Evolutionary conservation across 257 asterid species (phyloP).

Genomic region (Nemophila menziesii): DNA sequence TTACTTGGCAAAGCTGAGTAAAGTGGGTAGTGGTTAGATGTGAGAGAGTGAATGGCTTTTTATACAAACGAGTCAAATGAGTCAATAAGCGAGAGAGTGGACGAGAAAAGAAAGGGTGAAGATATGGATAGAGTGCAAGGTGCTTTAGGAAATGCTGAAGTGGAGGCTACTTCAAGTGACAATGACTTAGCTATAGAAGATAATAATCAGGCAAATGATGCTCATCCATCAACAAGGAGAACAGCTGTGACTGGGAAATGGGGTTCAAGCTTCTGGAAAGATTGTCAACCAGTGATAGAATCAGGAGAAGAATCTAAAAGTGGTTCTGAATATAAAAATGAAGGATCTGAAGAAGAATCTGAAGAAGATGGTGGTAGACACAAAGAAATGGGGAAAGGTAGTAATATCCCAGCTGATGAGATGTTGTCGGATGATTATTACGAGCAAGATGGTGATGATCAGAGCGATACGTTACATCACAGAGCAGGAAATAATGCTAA

Average conservation of each 20-base stretch:
- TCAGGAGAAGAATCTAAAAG: constrained; percentile 87
- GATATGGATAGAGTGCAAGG: constrained; percentile 31
- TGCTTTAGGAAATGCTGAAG: constrained; percentile 33
- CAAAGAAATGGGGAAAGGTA: constrained; percentile 42
- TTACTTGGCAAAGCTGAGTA: neutral
- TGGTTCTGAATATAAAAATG: constrained; percentile 68
- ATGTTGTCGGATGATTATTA: constrained; percentile 97
- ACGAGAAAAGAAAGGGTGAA: constrained; percentile 35
- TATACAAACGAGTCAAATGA: constrained; percentile 36
- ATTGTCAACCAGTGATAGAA: constrained; percentile 51
- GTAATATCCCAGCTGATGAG: constrained; percentile 66
- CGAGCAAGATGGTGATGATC: constrained; percentile 92
- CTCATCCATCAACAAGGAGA: constrained; percentile 36
- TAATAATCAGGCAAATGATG: constrained; percentile 18
- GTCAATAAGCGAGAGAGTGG: constrained; percentile 30
- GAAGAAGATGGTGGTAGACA: constrained; percentile 38
- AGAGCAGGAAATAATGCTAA: constrained; percentile 38
- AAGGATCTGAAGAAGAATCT: constrained; percentile 71
- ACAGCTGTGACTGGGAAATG: constrained; percentile 40
- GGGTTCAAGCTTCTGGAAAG: constrained; percentile 92
- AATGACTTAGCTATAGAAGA: constrained; percentile 31
- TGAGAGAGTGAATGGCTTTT: constrained; percentile 43
- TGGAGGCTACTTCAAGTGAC: constrained; percentile 37
- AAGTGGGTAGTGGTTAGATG: constrained; percentile 20
- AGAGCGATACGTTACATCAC: constrained; percentile 49